phyloP scores from a whole-genome alignment of 768 basidiomycete genomes.

The Suillus bovinus region DNA sequence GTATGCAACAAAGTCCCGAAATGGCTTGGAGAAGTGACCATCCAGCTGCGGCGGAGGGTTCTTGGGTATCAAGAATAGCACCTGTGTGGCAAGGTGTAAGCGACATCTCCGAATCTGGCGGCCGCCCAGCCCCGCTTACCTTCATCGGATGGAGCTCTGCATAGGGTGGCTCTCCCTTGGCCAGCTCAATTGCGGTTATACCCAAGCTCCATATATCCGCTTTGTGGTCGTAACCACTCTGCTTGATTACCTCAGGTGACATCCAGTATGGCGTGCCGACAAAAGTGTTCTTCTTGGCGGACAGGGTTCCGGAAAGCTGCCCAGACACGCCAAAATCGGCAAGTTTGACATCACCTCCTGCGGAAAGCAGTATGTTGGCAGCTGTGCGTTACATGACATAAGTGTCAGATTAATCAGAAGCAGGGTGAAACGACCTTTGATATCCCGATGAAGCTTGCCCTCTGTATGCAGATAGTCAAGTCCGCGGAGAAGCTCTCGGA shows the following conservation, averaged over 20 bases:
- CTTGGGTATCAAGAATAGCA: conserved; percentile 97
- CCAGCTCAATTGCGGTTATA: conserved; percentile 96
- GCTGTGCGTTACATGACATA: conserved; percentile 45
- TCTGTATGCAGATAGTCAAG: conserved; percentile 95
- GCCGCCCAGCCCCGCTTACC: conserved; percentile 43
- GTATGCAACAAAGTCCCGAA: conserved; percentile 90
- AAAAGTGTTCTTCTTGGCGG: conserved; percentile 97
- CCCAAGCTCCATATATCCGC: conserved; percentile 99
- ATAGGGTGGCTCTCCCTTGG: conserved; percentile 97
- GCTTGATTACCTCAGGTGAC: conserved; percentile 99
- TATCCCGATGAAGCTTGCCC: conserved; percentile 98
- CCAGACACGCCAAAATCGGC: conserved; percentile 99
- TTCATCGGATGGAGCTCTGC: conserved; percentile 99
- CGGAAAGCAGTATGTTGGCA: conserved; percentile 91
- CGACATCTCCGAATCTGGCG: too few relatives aligned
- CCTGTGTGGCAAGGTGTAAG: conserved; percentile 45
- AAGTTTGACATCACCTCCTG: conserved; percentile 93
- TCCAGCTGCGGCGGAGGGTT: conserved; percentile 93
- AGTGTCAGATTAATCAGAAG: background rate
- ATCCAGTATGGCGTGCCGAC: conserved; percentile 99
- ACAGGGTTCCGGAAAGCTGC: conserved; percentile 89
- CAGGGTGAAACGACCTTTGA: conserved; percentile 72
- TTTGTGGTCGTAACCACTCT: conserved; percentile 98
- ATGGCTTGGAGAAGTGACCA: conserved; percentile 87
- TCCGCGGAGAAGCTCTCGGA: conserved; percentile 87